phyloP scores from a whole-genome alignment of 2,329 filamentous ascomycete genomes.

The Sporothrix brunneoviolacea region DNA sequence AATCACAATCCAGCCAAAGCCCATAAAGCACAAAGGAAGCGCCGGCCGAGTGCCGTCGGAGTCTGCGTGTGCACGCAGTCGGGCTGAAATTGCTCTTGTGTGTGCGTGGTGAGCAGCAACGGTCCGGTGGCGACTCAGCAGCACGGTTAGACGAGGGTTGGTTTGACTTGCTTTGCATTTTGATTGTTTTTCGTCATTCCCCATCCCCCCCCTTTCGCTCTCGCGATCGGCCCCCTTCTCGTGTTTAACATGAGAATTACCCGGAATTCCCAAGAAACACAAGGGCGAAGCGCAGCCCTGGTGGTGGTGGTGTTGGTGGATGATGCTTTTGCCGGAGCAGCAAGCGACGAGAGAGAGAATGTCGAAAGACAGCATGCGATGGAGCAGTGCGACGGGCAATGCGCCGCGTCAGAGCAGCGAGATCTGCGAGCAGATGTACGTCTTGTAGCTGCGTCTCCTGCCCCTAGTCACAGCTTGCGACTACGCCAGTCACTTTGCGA shows the following conservation, averaged over 20 bases:
- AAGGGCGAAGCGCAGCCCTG: not conserved
- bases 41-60: no score
- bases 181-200: not conserved
- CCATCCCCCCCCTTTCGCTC: not conserved
- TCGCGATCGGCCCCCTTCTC: slow-evolving; percentile 3
- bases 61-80: not conserved
- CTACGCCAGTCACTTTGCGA: no score
- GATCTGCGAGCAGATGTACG: not conserved
- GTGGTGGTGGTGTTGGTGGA: no score
- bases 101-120: not conserved
- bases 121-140: slow-evolving; percentile 3
- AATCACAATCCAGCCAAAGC: no score
- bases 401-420: not conserved
- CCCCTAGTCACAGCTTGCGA: no score
- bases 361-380: not conserved
- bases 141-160: slow-evolving; percentile 8
- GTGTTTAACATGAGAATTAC: slow-evolving; percentile 8
- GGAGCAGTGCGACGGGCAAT: slow-evolving; percentile 1
- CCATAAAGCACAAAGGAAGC: no score
- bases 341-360: not conserved
- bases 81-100: not conserved
- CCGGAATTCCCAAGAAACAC: slow-evolving; percentile 6
- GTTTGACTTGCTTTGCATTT: slow-evolving; percentile 4
- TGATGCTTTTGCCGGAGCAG: no score
- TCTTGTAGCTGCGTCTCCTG: no score